phyloP scores from a whole-genome alignment of 148 eudicot genomes.

The Diospyros kaki region DNA sequence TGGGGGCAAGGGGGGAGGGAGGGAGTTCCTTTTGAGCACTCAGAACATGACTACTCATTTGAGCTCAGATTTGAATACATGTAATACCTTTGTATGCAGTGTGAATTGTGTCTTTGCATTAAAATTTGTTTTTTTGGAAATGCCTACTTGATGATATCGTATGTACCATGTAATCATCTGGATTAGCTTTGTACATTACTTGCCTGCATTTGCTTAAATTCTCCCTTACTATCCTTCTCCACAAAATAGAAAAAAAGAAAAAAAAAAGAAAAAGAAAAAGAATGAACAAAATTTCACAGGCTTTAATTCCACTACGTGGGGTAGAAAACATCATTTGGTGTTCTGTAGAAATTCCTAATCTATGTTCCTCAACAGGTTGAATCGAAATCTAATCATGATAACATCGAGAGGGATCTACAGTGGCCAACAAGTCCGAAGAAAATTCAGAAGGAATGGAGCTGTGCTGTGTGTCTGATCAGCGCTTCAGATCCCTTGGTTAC shows the following conservation, averaged over 20 bases:
- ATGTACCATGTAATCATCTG: neutral
- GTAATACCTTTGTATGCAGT: neutral
- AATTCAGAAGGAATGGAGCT: conserved; percentile 17
- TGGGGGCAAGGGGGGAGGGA: too few relatives aligned
- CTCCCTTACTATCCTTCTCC: too few relatives aligned
- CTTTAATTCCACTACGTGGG: too few relatives aligned
- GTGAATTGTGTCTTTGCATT: neutral
- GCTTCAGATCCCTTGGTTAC: too few relatives aligned
- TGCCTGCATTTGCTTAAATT: too few relatives aligned
- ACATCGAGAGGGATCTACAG: neutral
- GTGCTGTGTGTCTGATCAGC: conserved; percentile 13
- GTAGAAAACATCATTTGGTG: neutral
- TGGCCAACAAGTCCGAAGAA: conserved; percentile 2
- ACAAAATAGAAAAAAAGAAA: too few relatives aligned
- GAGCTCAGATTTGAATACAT: neutral
- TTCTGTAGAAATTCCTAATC: neutral
- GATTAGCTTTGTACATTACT: neutral
- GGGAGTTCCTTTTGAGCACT: neutral
- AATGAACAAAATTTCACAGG: too few relatives aligned
- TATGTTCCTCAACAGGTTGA: conserved; percentile 2
- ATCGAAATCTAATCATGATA: neutral
- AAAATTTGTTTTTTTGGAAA: neutral
- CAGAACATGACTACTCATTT: neutral
- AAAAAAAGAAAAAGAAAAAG: too few relatives aligned
- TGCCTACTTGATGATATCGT: neutral